Evolutionary conservation across 1,139 yeast species (phyloP).

Genomic region (Magnusiomyces paraingens): DNA sequence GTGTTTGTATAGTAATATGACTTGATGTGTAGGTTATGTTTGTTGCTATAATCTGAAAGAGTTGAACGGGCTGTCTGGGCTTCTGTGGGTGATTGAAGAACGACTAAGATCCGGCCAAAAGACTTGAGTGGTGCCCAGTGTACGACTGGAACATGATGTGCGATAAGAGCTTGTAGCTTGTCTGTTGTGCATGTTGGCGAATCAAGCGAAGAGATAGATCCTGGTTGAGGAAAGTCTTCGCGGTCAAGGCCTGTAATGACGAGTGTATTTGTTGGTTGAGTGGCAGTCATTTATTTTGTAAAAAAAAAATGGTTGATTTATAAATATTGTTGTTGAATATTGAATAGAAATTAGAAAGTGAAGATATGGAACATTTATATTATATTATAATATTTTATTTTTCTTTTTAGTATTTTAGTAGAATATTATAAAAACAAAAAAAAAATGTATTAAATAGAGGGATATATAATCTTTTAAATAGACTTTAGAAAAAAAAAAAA

Average conservation of each 20-base stretch:
- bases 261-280: conserved; percentile 21
- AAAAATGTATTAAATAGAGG: too few species aligned
- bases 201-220: not conserved
- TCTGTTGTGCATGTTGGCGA: conserved; percentile 1
- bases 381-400: too few species aligned
- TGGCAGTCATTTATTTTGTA: too few species aligned
- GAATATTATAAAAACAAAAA: too few species aligned
- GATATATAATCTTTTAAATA: too few species aligned
- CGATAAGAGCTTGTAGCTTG: conserved; percentile 1
- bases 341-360: too few species aligned
- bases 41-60: conserved; percentile 4
- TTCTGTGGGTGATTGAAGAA: conserved; percentile 25
- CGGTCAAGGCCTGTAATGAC: conserved; percentile 21
- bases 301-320: too few species aligned
- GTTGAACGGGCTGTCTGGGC: conserved; percentile 26
- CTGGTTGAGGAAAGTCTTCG: conserved; percentile 15
- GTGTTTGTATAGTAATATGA: conserved; percentile 23
- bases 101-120: conserved; percentile 34
- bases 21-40: conserved; percentile 15
- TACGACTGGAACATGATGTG: conserved; percentile 17
- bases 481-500: too few species aligned
- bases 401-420: too few species aligned
- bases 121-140: conserved; percentile 35
- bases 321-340: too few species aligned
- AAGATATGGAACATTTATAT: too few species aligned